Evolutionary conservation across 345 rosid species (phyloP).

Genomic region (Brassica rapa): DNA sequence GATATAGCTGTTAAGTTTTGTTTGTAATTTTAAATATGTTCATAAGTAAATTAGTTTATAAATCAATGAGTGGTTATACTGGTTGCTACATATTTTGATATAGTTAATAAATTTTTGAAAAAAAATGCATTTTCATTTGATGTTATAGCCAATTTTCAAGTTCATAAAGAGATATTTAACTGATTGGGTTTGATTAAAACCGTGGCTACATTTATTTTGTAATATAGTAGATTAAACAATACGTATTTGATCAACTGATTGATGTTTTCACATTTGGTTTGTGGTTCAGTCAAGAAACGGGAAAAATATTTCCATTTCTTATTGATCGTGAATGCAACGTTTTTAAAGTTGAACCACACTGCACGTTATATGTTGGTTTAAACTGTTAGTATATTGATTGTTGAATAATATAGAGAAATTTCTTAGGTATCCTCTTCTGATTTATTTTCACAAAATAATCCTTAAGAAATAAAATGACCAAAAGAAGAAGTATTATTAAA

Average conservation of each 20-base stretch:
- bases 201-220: neutral
- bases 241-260: neutral
- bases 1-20: no score
- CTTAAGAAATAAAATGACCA: no score
- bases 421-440: no score
- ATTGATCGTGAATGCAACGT: neutral
- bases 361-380: neutral
- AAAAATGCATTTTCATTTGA: neutral
- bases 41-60: neutral
- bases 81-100: neutral
- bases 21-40: no score
- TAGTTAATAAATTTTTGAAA: neutral
- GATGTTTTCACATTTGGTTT: neutral
- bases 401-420: no score
- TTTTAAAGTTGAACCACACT: neutral
- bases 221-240: neutral
- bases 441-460: no score
- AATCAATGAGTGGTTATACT: neutral
- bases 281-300: neutral
- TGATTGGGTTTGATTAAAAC: neutral
- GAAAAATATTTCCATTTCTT: neutral
- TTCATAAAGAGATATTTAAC: neutral
- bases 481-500: no score
- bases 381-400: no score
- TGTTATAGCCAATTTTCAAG: neutral